Conservation (phyloP, 768 basidiomycete genomes). For the Tulasnella sp. region DNA sequence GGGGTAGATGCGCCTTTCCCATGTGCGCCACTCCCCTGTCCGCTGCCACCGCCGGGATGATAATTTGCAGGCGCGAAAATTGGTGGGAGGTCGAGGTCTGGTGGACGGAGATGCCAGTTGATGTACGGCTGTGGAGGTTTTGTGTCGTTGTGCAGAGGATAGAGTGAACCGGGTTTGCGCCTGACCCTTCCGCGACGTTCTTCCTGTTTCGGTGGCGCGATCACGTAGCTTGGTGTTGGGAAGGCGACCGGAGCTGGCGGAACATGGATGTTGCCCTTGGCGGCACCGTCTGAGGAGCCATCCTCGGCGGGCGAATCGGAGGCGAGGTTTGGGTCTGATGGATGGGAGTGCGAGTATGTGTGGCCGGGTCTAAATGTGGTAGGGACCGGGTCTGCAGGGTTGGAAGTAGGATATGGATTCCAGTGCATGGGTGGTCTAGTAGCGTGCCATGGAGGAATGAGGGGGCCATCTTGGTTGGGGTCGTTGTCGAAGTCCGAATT, state of each 20-base stretch:
- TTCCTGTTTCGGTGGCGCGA: slow-evolving; percentile 14
- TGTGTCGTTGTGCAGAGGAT: slow-evolving; percentile 26
- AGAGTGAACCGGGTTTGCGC: slow-evolving; percentile 26
- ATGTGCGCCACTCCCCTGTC: not conserved
- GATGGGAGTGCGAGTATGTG: slow-evolving; percentile 8
- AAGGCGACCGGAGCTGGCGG: slow-evolving; percentile 25
- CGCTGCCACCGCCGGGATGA: slow-evolving; percentile 9
- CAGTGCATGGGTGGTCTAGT: slow-evolving; percentile 20
- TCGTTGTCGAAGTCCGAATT: slow-evolving; percentile 9
- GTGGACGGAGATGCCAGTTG: slow-evolving; percentile 28
- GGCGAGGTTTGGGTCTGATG: slow-evolving; percentile 6
- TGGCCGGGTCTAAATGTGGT: slow-evolving; percentile 4
- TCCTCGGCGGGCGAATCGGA: slow-evolving; percentile 11
- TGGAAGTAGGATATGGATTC: slow-evolving; percentile 14
- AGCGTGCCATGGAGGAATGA: slow-evolving; percentile 26
- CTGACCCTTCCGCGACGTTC: slow-evolving; percentile 16
- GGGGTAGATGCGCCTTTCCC: slow-evolving; percentile 12
- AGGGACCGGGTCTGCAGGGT: slow-evolving; percentile 12
- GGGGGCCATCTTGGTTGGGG: slow-evolving; percentile 8
- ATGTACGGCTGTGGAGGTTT: slow-evolving; percentile 27
- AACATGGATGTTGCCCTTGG: slow-evolving; percentile 5
- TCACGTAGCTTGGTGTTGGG: slow-evolving; percentile 15
- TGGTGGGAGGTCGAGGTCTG: slow-evolving; percentile 26
- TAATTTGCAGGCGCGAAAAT: slow-evolving; percentile 24
- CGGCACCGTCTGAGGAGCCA: not conserved